These are phyloP conservation scores for Penicillium cinerascens DNA, from an alignment of 495 filamentous ascomycete species.

Conservation along the genomic window DNA sequence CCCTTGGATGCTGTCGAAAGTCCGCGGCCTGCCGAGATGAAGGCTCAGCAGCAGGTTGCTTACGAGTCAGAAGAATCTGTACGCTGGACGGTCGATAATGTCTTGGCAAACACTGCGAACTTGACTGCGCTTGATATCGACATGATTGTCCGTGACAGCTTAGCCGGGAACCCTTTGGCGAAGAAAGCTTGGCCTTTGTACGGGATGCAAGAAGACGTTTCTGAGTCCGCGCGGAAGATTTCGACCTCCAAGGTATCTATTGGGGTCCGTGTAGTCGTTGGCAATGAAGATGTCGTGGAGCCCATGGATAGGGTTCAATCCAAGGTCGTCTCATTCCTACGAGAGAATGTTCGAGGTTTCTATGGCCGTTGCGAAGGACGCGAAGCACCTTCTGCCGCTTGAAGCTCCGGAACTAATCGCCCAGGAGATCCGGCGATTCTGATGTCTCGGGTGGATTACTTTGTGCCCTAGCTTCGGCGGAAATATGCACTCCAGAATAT, in stretches of 20 bases:
- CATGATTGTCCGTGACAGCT: slow-evolving; percentile 28
- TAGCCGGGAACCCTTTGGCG: slow-evolving; percentile 28
- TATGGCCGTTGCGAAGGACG: slow-evolving; percentile 3
- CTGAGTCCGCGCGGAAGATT: slow-evolving; percentile 5
- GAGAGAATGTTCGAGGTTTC: slow-evolving; percentile 2
- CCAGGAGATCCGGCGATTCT: background rate
- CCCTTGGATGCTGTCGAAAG: no score
- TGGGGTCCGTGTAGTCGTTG: slow-evolving; percentile 25
- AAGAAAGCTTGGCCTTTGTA: slow-evolving; percentile 38
- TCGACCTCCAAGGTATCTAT: background rate
- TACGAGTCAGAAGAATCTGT: slow-evolving; percentile 29
- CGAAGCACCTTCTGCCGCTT: slow-evolving; percentile 1
- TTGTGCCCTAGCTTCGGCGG: background rate
- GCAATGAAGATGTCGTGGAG: slow-evolving; percentile 34
- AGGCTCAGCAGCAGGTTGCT: slow-evolving; percentile 31
- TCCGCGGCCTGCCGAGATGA: slow-evolving; percentile 39
- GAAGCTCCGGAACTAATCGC: background rate
- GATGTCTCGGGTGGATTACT: background rate
- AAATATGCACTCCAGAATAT: background rate
- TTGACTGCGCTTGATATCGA: slow-evolving; percentile 20
- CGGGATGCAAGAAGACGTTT: slow-evolving; percentile 41
- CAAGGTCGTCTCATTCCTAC: slow-evolving; percentile 23
- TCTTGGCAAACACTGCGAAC: slow-evolving; percentile 25
- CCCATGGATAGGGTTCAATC: slow-evolving; percentile 30
- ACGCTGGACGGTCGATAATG: slow-evolving; percentile 31